Evolutionary conservation across 2,329 filamentous ascomycete genomes (phyloP).

Genomic region (Pseudopyricularia javanii): DNA sequence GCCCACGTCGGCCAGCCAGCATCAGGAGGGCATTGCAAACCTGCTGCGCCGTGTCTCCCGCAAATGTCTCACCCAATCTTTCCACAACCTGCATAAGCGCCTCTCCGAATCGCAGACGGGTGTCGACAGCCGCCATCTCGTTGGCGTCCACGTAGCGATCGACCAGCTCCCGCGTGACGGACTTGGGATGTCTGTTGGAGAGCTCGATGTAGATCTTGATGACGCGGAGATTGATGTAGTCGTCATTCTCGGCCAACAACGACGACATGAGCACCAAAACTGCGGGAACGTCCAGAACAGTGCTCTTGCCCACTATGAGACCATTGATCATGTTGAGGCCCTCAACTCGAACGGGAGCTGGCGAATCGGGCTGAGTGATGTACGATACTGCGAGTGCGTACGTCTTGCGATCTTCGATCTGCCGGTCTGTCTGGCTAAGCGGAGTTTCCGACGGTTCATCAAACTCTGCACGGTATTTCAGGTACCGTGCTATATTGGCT

Average conservation of each 20-base stretch:
- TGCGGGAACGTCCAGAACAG: constrained; percentile 54
- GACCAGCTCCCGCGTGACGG: constrained; percentile 48
- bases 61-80: constrained; percentile 41
- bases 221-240: constrained; percentile 59
- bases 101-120: constrained; percentile 57
- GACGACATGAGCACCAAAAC: constrained; percentile 51
- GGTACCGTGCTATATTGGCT: constrained; percentile 39
- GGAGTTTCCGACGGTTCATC: constrained; percentile 28
- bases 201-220: constrained; percentile 54
- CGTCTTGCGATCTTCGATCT: constrained; percentile 47
- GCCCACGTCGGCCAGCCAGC: constrained; percentile 50
- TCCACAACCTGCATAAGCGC: constrained; percentile 53
- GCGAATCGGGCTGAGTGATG: constrained; percentile 47
- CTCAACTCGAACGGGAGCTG: constrained; percentile 54
- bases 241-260: constrained; percentile 53
- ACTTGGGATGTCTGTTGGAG: constrained; percentile 47
- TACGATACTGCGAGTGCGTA: constrained; percentile 53
- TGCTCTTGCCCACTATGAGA: constrained; percentile 41
- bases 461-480: constrained; percentile 42
- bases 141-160: constrained; percentile 55
- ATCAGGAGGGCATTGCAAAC: constrained; percentile 48
- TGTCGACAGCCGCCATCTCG: constrained; percentile 47
- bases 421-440: constrained; percentile 27
- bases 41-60: constrained; percentile 35
- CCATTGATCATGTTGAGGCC: constrained; percentile 47